Base-by-base conservation (phyloP, 441 rosid genomes). In the Euphorbia corollata region DNA sequence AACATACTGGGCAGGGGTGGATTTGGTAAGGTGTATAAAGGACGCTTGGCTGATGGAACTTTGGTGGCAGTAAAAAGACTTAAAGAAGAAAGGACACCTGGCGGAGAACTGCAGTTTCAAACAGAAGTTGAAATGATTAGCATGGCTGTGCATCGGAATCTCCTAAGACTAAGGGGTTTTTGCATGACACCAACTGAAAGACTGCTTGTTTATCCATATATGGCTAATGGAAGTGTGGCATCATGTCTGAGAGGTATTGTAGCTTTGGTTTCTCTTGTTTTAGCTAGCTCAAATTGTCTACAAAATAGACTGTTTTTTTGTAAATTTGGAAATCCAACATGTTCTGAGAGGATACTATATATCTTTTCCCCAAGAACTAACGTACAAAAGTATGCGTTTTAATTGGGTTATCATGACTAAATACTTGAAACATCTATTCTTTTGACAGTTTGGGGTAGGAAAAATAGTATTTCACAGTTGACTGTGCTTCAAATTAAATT, bases 181-280 rank as follows among this genome's bases (percentile, higher is more conserved):
- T 92, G 98, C 67, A 89, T 86, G 92, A 92, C 98, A 18, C 96
- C 92, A 2, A 85, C 95, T 3, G 96, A 92, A 74, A 77, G 95
- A 34, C 74, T 92, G 64, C 95, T 92, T 71, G 98, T 92, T 61
- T 89, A 92, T 71, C 98, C 98, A 20, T 92, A 84, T 84, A 92
- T 92, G 98, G 95, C 91, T 63, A 92, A 92, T 62, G 98, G 98
- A 78, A 87, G 95, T 62, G 95, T 92, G 23, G 96, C 98, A 43
- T 92, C 98, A 18, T 85, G 93, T 67, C 78, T 92, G 57, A 80
- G 98, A 85, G 98, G 98, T 92, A 76, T 4, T 61, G 47, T 23
- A 61, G 65, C 32, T 51, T 73, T 5, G 20, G 16, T 10, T 11
- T 45, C 45, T 61, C 50, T 18, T 19, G 53, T 32, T 56, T 62